Conservation (phyloP, 1,284 basidiomycete genomes). For the Hymenochaete sp. region DNA sequence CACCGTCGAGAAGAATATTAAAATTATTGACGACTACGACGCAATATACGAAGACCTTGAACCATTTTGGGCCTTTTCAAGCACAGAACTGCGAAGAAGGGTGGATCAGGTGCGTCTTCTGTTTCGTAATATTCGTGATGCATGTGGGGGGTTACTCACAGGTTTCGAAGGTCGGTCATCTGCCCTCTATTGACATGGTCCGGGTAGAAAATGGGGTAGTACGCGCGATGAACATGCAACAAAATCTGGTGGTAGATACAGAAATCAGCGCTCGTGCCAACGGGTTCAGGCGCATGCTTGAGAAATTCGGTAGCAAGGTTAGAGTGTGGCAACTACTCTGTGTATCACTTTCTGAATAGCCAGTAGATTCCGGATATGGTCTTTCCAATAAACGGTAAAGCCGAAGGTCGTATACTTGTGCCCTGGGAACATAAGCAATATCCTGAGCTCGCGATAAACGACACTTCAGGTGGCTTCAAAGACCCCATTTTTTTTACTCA, state of each 20-base stretch:
- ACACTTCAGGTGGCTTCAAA: constrained; percentile 37
- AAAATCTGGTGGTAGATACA: constrained; percentile 43
- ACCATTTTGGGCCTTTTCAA: constrained; percentile 71
- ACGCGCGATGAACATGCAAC: constrained; percentile 47
- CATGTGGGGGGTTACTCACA: background rate
- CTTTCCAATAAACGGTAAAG: constrained; percentile 84
- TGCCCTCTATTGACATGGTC: constrained; percentile 81
- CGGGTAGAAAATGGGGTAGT: constrained; percentile 60
- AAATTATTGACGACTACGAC: constrained; percentile 89
- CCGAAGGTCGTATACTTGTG: constrained; percentile 84
- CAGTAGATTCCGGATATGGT: constrained; percentile 81
- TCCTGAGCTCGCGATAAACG: constrained; percentile 57
- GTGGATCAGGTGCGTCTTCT: constrained; percentile 50
- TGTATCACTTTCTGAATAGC: constrained; percentile 17
- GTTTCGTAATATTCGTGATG: background rate
- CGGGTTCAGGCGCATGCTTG: constrained; percentile 68
- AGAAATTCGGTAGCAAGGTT: constrained; percentile 62
- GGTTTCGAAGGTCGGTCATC: constrained; percentile 51
- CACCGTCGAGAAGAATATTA: constrained; percentile 61
- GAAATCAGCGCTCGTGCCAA: constrained; percentile 72
- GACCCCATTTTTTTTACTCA: constrained; percentile 6
- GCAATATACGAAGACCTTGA: constrained; percentile 69
- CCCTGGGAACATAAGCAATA: constrained; percentile 74
- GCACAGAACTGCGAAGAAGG: constrained; percentile 63
- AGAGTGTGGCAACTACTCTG: constrained; percentile 18